A percentile compares a stretch with the other conserved stretches of the same genome.
Conservation (phyloP, 2,329 filamentous ascomycete species). For the Diplodia scrobiculata region DNA sequence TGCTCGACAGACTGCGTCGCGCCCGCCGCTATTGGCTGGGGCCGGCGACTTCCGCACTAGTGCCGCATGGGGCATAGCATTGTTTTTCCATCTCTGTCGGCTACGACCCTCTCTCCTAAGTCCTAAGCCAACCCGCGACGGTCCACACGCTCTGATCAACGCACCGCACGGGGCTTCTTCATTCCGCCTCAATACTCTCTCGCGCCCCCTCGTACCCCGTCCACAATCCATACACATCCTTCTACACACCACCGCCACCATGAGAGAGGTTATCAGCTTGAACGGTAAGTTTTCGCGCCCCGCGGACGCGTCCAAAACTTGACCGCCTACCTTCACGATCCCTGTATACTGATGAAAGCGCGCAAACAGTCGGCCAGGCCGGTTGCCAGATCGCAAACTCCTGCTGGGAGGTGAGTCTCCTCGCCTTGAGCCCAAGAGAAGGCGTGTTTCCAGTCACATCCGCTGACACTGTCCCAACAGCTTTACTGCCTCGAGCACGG, state of each 20-base stretch:
- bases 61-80: not conserved
- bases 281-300: conserved; percentile 71
- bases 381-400: conserved; percentile 99
- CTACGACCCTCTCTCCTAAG: conserved; percentile 20
- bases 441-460: not conserved
- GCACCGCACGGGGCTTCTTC: conserved; percentile 27
- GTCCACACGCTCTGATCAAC: conserved; percentile 28
- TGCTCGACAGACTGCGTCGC: not conserved
- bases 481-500: conserved; percentile 99
- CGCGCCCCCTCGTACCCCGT: conserved; percentile 21
- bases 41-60: not conserved
- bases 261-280: conserved; percentile 99
- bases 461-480: conserved; percentile 51
- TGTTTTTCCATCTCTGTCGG: not conserved
- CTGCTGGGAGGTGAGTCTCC: conserved; percentile 93
- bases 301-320: conserved; percentile 49
- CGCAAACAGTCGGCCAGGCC: conserved; percentile 89
- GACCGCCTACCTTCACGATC: conserved; percentile 35
- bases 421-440: not conserved
- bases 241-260: conserved; percentile 44
- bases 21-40: conserved; percentile 2
- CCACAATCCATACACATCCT: conserved; percentile 5
- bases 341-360: conserved; percentile 56
- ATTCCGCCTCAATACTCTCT: conserved; percentile 27
- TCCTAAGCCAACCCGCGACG: conserved; percentile 21